Evolutionary conservation across 192 early-diverging fungal genomes (phyloP).

Genomic region (Gamsiella multidivaricata): DNA sequence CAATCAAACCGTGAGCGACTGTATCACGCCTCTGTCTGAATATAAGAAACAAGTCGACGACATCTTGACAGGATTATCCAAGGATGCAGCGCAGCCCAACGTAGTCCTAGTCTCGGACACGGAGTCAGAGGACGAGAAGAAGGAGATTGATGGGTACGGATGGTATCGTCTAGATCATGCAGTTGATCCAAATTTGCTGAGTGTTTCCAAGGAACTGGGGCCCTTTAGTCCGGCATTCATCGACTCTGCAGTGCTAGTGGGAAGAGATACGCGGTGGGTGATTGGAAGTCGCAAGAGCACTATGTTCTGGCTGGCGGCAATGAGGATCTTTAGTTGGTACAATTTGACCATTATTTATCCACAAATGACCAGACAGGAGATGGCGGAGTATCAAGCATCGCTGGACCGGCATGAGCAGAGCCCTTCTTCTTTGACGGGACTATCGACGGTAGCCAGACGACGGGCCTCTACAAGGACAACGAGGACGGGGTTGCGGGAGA

Average conservation of each 20-base stretch:
- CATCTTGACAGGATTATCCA: constrained; percentile 4
- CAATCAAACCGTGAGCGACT: constrained; percentile 12
- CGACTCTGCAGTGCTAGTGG: constrained; percentile 41
- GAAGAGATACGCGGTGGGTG: constrained; percentile 37
- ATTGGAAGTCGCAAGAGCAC: constrained; percentile 40
- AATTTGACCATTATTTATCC: constrained; percentile 35
- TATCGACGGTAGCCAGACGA: background rate
- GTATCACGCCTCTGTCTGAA: constrained; percentile 26
- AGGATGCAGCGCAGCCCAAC: constrained; percentile 1
- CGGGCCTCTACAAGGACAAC: background rate
- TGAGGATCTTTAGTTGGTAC: constrained; percentile 28
- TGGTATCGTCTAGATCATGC: constrained; percentile 46
- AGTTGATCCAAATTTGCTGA: constrained; percentile 16
- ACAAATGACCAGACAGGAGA: background rate
- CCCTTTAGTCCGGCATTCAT: constrained; percentile 43
- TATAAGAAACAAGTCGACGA: constrained; percentile 36
- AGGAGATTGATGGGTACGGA: constrained; percentile 41
- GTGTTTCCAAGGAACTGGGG: constrained; percentile 30
- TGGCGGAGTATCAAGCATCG: too few relatives aligned
- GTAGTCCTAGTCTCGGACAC: constrained; percentile 46
- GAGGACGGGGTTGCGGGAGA: background rate
- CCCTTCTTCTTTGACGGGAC: too few relatives aligned
- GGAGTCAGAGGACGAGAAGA: constrained; percentile 33
- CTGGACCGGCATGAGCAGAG: too few relatives aligned
- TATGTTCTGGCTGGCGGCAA: constrained; percentile 48